Percentiles rank a stretch among this genome's conserved stretches.
These are phyloP conservation scores for Clitopilus passeckerianus DNA, from an alignment of 768 basidiomycete species.

Conservation along the genomic window DNA sequence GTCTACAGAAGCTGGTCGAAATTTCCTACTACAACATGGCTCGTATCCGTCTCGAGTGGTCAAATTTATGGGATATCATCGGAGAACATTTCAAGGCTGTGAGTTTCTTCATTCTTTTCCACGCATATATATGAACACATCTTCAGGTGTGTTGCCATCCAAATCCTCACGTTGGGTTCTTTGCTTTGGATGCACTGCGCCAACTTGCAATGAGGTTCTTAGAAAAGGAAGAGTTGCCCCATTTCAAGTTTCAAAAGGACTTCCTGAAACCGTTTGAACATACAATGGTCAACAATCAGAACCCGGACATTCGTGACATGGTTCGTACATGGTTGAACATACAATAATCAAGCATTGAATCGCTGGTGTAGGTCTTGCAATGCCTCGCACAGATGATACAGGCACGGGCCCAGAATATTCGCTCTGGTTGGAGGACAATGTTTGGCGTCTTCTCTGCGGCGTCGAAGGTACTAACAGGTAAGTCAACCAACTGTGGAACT, in stretches of 20 bases:
- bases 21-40: slow-evolving; percentile 99
- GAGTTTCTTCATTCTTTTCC: slow-evolving; percentile 10
- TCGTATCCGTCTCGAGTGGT: slow-evolving; percentile 97
- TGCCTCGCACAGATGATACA: slow-evolving; percentile 99
- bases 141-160: slow-evolving; percentile 94
- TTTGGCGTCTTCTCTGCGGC: slow-evolving; percentile 98
- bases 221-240: slow-evolving; percentile 95
- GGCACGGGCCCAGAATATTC: slow-evolving; percentile 88
- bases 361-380: slow-evolving; percentile 71
- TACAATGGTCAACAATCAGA: slow-evolving; percentile 94
- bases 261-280: slow-evolving; percentile 98
- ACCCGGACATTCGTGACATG: slow-evolving; percentile 96
- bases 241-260: slow-evolving; percentile 99
- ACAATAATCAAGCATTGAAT: slow-evolving; percentile 1
- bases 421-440: slow-evolving; percentile 99
- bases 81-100: slow-evolving; percentile 99
- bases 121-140: neutral
- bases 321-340: slow-evolving; percentile 30
- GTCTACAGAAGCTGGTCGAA: slow-evolving; percentile 95
- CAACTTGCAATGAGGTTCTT: slow-evolving; percentile 98
- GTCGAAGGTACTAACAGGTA: slow-evolving; percentile 86
- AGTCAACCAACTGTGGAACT: slow-evolving; percentile 11
- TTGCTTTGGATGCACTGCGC: slow-evolving; percentile 92
- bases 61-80: slow-evolving; percentile 93
- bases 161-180: slow-evolving; percentile 94